phyloP scores from a whole-genome alignment of 345 rosid genomes.

The Rhodamnia rubescens region DNA sequence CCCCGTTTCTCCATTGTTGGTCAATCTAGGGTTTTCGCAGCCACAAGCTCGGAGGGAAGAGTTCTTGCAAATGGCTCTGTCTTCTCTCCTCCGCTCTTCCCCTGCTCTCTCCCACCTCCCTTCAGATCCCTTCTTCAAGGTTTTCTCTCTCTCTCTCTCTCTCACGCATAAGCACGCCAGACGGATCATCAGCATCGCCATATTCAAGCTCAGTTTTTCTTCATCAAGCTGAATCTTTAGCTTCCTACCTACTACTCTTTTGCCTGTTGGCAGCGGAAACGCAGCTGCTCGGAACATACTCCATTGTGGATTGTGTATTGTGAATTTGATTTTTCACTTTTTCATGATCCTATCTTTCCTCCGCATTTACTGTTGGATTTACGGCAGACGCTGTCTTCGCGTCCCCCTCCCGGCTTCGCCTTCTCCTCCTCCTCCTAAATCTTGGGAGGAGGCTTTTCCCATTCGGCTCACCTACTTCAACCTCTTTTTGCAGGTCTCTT shows the following conservation, averaged over 20 bases:
- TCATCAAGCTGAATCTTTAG: background rate
- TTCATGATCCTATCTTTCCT: background rate
- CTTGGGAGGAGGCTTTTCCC: background rate
- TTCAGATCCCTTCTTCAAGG: slow-evolving; percentile 51
- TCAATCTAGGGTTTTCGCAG: slow-evolving; percentile 12
- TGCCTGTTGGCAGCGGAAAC: background rate
- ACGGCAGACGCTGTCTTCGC: background rate
- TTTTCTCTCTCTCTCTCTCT: too few relatives aligned
- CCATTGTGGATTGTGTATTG: background rate
- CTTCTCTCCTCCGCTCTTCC: slow-evolving; percentile 60
- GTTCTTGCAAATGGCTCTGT: slow-evolving; percentile 43
- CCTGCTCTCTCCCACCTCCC: slow-evolving; percentile 26
- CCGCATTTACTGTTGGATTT: background rate
- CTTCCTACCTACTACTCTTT: background rate
- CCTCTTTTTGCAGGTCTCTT: slow-evolving; percentile 1
- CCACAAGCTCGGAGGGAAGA: background rate
- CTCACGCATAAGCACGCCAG: background rate
- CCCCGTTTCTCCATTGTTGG: background rate
- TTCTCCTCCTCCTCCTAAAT: background rate
- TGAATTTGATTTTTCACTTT: background rate
- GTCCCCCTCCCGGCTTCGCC: background rate
- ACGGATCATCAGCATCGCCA: background rate
- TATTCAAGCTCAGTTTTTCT: background rate
- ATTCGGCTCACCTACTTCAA: background rate
- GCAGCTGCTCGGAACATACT: too few relatives aligned